Evolutionary conservation across 2,329 filamentous ascomycete species (phyloP).

Genomic region (Periconia sp.): DNA sequence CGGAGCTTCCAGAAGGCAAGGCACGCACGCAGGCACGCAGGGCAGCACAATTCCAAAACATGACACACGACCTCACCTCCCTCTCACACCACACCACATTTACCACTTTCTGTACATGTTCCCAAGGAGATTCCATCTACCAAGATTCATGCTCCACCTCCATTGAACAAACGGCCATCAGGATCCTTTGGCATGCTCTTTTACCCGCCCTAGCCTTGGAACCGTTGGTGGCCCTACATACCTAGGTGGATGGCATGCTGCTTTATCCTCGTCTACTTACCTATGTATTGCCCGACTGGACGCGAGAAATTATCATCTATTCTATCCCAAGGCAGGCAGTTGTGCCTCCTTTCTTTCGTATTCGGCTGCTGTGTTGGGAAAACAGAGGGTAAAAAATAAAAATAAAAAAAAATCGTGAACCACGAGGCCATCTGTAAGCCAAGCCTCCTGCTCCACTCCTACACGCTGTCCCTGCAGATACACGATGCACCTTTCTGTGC

Average conservation of each 20-base stretch:
- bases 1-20: slow-evolving; percentile 9
- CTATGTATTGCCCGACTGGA: background rate
- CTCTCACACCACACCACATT: too few relatives aligned
- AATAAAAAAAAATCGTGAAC: too few relatives aligned
- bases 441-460: background rate
- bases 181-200: background rate
- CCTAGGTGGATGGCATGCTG: background rate
- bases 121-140: too few relatives aligned
- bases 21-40: background rate
- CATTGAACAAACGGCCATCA: background rate
- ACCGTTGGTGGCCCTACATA: background rate
- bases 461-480: background rate
- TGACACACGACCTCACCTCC: background rate
- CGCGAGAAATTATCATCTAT: too few relatives aligned
- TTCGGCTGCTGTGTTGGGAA: too few relatives aligned
- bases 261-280: background rate
- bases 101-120: background rate
- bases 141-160: too few relatives aligned
- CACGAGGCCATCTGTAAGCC: background rate
- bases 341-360: too few relatives aligned
- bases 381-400: too few relatives aligned
- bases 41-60: background rate
- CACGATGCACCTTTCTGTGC: background rate
- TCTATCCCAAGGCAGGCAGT: too few relatives aligned
- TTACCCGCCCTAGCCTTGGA: background rate